A percentile compares a stretch with the other conserved stretches of the same genome.
Evolutionary conservation across 208 protist species (phyloP).

Genomic region (Acanthamoeba triangularis): DNA sequence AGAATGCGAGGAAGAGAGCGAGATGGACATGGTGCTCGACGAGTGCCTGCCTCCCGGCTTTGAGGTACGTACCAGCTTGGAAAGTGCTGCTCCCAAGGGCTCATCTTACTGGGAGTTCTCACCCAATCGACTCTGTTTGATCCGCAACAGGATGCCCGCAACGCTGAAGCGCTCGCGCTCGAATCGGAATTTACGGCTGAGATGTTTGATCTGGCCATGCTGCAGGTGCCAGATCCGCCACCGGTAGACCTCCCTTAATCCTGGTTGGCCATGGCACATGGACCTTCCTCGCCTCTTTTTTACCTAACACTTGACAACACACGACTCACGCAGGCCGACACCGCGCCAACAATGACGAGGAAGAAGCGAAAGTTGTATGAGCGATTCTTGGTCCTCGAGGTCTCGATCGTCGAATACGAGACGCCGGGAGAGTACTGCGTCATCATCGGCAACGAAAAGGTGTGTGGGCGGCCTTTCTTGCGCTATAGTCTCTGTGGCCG

Average conservation of each 20-base stretch:
- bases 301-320: neutral
- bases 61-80: too few relatives aligned
- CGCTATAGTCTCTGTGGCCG: neutral
- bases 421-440: neutral
- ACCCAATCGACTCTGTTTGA: neutral
- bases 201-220: constrained; percentile 71
- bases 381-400: constrained; percentile 62
- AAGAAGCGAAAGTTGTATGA: constrained; percentile 20
- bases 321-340: neutral
- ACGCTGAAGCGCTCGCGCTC: neutral
- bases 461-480: neutral
- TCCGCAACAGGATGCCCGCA: neutral
- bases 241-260: neutral
- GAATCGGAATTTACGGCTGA: constrained; percentile 48
- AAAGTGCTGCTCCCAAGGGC: too few relatives aligned
- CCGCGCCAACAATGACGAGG: too few relatives aligned
- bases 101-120: too few relatives aligned
- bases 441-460: constrained; percentile 38
- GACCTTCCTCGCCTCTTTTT: too few relatives aligned
- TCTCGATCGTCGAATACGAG: constrained; percentile 1
- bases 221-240: neutral
- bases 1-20: neutral
- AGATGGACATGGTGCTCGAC: constrained; percentile 34
- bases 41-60: neutral
- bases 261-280: too few relatives aligned